A percentile compares a stretch with the other conserved stretches of the same genome.
Evolutionary conservation across 805 yeast species (phyloP).

Genomic region (Candida ovalis): DNA sequence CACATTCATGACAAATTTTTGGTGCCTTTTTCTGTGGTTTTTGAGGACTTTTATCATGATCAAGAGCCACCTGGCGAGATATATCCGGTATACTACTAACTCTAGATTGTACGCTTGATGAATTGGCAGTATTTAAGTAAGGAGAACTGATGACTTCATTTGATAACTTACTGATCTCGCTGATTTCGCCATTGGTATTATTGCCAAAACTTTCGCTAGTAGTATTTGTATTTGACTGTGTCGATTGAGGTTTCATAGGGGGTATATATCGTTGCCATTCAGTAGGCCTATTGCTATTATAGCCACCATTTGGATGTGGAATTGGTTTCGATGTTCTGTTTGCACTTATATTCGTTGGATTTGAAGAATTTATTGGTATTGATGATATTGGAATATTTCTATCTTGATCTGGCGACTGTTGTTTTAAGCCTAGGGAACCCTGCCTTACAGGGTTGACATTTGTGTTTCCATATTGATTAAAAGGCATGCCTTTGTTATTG

Average conservation of each 20-base stretch:
- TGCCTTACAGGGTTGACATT: not conserved
- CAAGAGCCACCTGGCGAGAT: not conserved
- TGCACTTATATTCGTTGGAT: not conserved
- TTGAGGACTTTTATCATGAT: not conserved
- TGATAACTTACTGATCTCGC: slow-evolving; percentile 35
- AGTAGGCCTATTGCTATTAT: not conserved
- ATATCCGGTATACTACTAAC: slow-evolving; percentile 14
- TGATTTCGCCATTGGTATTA: not conserved
- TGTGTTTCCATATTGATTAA: not conserved
- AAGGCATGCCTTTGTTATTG: not conserved
- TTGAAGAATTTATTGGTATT: not conserved
- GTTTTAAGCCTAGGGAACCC: not conserved
- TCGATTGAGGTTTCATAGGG: not conserved
- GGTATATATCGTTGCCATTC: not conserved
- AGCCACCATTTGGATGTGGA: not conserved
- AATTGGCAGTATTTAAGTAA: not conserved
- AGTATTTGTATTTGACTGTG: slow-evolving; percentile 27
- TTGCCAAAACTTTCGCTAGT: slow-evolving; percentile 20
- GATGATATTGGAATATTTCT: not conserved
- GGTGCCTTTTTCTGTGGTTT: slow-evolving; percentile 20
- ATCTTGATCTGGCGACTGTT: not conserved
- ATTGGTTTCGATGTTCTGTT: not conserved
- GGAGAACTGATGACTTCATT: slow-evolving; percentile 40
- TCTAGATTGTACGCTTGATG: slow-evolving; percentile 7
- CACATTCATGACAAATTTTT: slow-evolving; percentile 51